Percentiles rank a stretch among this genome's conserved stretches.
phyloP scores from a whole-genome alignment of 371 early-diverging fungal genomes.

The Mucor saturninus region DNA sequence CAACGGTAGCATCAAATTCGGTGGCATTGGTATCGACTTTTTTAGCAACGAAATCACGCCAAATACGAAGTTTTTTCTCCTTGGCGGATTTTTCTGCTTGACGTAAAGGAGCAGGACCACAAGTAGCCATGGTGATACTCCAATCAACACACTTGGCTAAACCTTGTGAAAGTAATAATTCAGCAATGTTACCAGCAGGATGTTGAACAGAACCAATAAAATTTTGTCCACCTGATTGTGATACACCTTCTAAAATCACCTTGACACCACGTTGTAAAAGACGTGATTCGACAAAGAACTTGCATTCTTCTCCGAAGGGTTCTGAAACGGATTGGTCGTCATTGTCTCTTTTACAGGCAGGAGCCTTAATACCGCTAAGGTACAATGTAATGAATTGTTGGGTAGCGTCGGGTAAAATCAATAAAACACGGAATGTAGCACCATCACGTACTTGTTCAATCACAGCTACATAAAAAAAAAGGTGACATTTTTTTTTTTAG shows the following conservation, averaged over 20 bases:
- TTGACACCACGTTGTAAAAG: slow-evolving; percentile 90
- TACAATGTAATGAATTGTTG: slow-evolving; percentile 78
- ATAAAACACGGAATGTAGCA: slow-evolving; percentile 80
- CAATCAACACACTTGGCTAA: slow-evolving; percentile 90
- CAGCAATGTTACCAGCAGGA: slow-evolving; percentile 93
- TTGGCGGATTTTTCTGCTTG: slow-evolving; percentile 82
- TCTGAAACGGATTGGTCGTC: slow-evolving; percentile 69
- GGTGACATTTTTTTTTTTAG: not conserved
- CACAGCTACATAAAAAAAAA: slow-evolving; percentile 57
- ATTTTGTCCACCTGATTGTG: slow-evolving; percentile 62
- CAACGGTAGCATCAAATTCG: slow-evolving; percentile 67
- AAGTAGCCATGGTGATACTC: slow-evolving; percentile 81
- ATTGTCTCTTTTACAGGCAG: slow-evolving; percentile 80
- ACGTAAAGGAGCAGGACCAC: slow-evolving; percentile 74
- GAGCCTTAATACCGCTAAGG: slow-evolving; percentile 90
- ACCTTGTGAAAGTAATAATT: slow-evolving; percentile 81
- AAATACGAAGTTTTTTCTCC: slow-evolving; percentile 78
- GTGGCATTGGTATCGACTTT: slow-evolving; percentile 43
- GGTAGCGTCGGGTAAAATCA: slow-evolving; percentile 64
- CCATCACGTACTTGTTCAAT: slow-evolving; percentile 95
- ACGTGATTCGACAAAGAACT: slow-evolving; percentile 88
- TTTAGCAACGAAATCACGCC: slow-evolving; percentile 68
- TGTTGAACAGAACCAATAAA: slow-evolving; percentile 83
- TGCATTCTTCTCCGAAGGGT: slow-evolving; percentile 93
- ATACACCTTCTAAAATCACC: slow-evolving; percentile 76